These are phyloP conservation scores for Oryza meridionalis DNA, from an alignment of 176 grass and related monocot genomes.

Conservation along the genomic window DNA sequence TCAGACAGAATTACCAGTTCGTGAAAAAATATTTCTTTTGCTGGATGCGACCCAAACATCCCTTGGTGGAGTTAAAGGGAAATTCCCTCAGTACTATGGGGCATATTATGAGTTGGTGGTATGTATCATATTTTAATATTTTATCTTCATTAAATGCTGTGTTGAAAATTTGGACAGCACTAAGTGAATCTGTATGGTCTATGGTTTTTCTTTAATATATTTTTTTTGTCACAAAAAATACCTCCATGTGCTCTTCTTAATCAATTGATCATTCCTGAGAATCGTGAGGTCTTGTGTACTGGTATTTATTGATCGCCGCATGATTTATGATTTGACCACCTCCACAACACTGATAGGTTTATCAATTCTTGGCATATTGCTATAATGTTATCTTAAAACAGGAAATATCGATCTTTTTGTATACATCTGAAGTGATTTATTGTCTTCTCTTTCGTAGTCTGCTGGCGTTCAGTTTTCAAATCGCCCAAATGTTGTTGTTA, in stretches of 20 bases:
- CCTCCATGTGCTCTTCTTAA: not conserved
- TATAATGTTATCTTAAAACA: constrained; percentile 21
- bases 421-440: constrained; percentile 43
- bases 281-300: constrained; percentile 11
- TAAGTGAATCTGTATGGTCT: not conserved
- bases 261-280: not conserved
- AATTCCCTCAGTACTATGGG: constrained; percentile 84
- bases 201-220: constrained; percentile 2
- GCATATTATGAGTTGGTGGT: constrained; percentile 99
- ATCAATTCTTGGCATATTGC: constrained; percentile 12
- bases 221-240: constrained; percentile 19
- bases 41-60: constrained; percentile 93
- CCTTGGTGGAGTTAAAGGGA: constrained; percentile 87
- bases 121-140: constrained; percentile 40
- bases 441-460: constrained; percentile 50
- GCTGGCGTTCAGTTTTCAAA: constrained; percentile 80
- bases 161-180: not conserved
- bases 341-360: constrained; percentile 20
- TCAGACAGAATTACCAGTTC: constrained; percentile 89
- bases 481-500: constrained; percentile 53
- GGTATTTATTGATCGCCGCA: not conserved
- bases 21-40: constrained; percentile 97
- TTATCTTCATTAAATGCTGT: not conserved
- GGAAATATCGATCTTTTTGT: constrained; percentile 13
- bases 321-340: constrained; percentile 30